A percentile compares a stretch with the other conserved stretches of the same genome.
Conservation (phyloP, 805 yeast species). For the Myxozyma sirexii region DNA sequence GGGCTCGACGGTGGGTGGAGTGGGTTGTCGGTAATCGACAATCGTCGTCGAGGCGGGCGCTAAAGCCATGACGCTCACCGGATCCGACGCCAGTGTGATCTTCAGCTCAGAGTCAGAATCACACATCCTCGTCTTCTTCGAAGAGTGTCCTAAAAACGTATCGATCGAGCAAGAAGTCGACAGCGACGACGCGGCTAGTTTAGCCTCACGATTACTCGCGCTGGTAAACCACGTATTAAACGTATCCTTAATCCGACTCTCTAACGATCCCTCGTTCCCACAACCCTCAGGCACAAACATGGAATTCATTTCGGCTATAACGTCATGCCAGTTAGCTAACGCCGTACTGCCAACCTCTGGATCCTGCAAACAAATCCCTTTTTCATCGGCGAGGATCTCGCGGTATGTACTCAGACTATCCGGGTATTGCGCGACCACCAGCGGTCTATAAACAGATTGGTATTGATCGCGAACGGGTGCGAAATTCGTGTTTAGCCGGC, state of each 20-base stretch:
- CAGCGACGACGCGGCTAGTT: neutral
- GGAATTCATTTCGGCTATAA: neutral
- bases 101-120: conserved; percentile 1
- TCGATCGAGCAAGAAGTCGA: neutral
- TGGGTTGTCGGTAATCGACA: neutral
- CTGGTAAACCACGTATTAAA: neutral
- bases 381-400: neutral
- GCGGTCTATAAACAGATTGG: conserved; percentile 1
- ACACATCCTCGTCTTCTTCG: neutral
- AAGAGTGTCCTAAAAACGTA: neutral
- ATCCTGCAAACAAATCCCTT: neutral
- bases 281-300: neutral
- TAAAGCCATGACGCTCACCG: neutral
- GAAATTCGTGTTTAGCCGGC: conserved; percentile 1
- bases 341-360: neutral
- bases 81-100: conserved; percentile 3
- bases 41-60: conserved; percentile 2
- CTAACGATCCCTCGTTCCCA: neutral
- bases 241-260: neutral
- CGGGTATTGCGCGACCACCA: neutral
- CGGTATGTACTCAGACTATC: neutral
- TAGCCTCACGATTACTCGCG: neutral
- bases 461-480: conserved; percentile 6
- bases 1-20: too few relatives aligned
- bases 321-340: conserved; percentile 4